Conservation (phyloP, 495 filamentous ascomycete species). For the Penicillium bovifimosum region DNA sequence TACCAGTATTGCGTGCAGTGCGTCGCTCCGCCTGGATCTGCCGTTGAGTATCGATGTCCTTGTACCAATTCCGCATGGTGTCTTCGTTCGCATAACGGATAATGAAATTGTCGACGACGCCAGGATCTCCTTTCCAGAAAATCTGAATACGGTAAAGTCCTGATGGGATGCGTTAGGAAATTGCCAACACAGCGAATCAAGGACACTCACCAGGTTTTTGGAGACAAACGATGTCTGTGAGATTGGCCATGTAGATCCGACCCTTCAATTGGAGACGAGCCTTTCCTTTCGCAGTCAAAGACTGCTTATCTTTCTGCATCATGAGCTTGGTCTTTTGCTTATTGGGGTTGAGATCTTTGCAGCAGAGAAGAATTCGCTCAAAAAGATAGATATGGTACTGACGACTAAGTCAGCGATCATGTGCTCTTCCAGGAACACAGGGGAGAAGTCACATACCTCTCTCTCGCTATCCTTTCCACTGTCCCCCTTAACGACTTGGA, state of each 20-base stretch:
- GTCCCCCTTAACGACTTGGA: conserved; percentile 86
- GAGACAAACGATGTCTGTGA: conserved; percentile 83
- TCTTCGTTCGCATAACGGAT: conserved; percentile 90
- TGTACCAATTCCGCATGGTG: conserved; percentile 84
- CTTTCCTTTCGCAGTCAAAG: conserved; percentile 66
- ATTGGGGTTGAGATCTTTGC: conserved; percentile 86
- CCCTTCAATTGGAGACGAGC: conserved; percentile 89
- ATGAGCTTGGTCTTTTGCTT: conserved; percentile 74
- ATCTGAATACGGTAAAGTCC: conserved; percentile 93
- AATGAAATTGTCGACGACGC: conserved; percentile 92
- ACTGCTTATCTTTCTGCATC: conserved; percentile 59
- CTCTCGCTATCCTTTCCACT: conserved; percentile 70
- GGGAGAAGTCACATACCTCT: conserved; percentile 55
- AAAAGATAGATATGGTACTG: conserved; percentile 98
- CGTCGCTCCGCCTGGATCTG: conserved; percentile 41
- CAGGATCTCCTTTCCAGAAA: conserved; percentile 96
- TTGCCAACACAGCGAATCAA: background rate
- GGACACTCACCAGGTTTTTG: conserved; percentile 67
- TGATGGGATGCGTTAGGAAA: conserved; percentile 24
- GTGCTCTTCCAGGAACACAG: background rate
- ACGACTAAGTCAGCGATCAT: conserved; percentile 28
- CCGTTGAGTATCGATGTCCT: conserved; percentile 48
- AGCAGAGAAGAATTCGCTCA: conserved; percentile 90
- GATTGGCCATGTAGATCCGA: conserved; percentile 98
- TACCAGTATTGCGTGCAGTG: conserved; percentile 47